Evolutionary conservation across 2,329 filamentous ascomycete species (phyloP).

Genomic region (Madurella fahalii): DNA sequence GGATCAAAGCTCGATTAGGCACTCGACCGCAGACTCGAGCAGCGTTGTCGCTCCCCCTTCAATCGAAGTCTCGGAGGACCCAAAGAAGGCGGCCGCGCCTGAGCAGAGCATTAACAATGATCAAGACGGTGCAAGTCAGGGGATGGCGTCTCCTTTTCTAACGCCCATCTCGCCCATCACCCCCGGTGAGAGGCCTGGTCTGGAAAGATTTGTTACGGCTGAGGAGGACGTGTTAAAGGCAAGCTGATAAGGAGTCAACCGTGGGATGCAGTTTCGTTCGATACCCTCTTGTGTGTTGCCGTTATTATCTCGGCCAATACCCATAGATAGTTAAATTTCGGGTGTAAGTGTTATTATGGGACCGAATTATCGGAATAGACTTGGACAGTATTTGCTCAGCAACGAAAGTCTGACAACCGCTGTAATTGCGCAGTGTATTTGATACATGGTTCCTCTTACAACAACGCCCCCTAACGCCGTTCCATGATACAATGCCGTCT

Average conservation of each 20-base stretch:
- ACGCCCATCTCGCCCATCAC: slow-evolving; percentile 16
- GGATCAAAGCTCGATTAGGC: slow-evolving; percentile 30
- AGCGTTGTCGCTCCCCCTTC: slow-evolving; percentile 1
- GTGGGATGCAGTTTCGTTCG: background rate
- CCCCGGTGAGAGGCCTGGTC: slow-evolving; percentile 33
- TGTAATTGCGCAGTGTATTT: background rate
- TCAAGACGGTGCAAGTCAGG: background rate
- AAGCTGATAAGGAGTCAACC: background rate
- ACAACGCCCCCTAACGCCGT: slow-evolving; percentile 12
- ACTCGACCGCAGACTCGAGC: slow-evolving; percentile 30
- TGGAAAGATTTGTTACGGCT: slow-evolving; percentile 56
- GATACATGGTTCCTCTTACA: slow-evolving; percentile 1
- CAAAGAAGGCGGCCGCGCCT: background rate
- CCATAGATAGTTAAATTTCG: too few relatives aligned
- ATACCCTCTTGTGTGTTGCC: slow-evolving; percentile 8
- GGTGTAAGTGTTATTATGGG: too few relatives aligned
- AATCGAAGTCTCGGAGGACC: background rate
- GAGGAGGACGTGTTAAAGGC: slow-evolving; percentile 39
- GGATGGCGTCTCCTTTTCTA: slow-evolving; percentile 4
- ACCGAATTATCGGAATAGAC: too few relatives aligned
- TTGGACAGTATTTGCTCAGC: too few relatives aligned
- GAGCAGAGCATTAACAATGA: background rate
- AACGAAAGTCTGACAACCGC: background rate
- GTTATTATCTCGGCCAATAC: too few relatives aligned
- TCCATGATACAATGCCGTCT: background rate